Conservation (phyloP, 495 filamentous ascomycete genomes). For the Neurospora sp. region DNA sequence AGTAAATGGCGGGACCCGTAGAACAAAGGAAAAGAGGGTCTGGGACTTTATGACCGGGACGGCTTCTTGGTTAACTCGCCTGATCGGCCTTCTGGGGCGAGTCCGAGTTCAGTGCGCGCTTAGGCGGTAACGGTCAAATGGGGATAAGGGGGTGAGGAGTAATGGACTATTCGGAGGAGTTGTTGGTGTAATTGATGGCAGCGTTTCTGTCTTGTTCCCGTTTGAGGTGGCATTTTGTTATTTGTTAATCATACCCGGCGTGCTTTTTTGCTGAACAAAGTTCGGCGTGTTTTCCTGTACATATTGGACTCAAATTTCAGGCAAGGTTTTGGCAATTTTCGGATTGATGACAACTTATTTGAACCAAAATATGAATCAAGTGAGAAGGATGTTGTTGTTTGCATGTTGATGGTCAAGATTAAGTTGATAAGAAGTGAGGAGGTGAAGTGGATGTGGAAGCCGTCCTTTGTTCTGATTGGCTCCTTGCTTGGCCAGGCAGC, state of each 20-base stretch:
- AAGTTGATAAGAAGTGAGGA: background rate
- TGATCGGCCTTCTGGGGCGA: background rate
- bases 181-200: background rate
- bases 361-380: background rate
- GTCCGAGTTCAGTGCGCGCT: background rate
- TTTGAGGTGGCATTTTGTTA: background rate
- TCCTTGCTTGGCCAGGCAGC: background rate
- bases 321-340: background rate
- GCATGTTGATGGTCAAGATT: background rate
- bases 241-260: background rate
- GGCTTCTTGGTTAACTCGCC: conserved; percentile 14
- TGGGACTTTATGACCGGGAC: conserved; percentile 12
- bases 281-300: background rate
- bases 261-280: background rate
- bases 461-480: background rate
- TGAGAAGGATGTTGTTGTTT: background rate
- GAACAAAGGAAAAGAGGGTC: too few relatives aligned
- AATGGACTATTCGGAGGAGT: background rate
- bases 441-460: background rate
- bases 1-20: too few relatives aligned
- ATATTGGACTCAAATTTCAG: background rate
- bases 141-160: background rate
- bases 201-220: background rate
- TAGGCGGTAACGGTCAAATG: background rate
- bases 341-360: background rate